Percentiles rank a stretch among this genome's conserved stretches.
Evolutionary conservation across 768 basidiomycete genomes (phyloP).

Genomic region (Lentinula guzmanii): DNA sequence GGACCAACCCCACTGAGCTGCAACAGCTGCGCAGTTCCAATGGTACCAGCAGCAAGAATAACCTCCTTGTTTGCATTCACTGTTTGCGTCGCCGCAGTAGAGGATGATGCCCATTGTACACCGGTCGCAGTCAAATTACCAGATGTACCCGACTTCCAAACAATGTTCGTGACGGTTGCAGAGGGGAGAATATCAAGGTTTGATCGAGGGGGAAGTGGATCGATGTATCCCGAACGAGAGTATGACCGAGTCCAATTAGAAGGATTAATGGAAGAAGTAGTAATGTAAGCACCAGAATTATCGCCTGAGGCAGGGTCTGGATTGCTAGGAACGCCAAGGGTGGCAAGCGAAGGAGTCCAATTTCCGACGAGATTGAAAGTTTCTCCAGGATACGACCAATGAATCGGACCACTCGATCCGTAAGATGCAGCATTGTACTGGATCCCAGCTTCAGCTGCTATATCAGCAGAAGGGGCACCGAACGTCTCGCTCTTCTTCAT

Average conservation of each 20-base stretch:
- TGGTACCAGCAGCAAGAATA: constrained; percentile 35
- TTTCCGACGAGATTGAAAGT: constrained; percentile 29
- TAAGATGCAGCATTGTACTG: constrained; percentile 33
- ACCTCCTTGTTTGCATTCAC: constrained; percentile 51
- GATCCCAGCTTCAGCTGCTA: constrained; percentile 33
- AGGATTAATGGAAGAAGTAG: constrained; percentile 4
- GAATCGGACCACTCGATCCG: constrained; percentile 40
- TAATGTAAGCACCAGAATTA: constrained; percentile 22
- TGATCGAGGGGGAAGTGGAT: constrained; percentile 51
- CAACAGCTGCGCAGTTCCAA: constrained; percentile 36
- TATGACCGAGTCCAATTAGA: constrained; percentile 56
- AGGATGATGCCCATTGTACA: constrained; percentile 38
- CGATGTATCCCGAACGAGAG: constrained; percentile 51
- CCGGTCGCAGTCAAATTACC: constrained; percentile 40
- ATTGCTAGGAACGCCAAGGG: constrained; percentile 26
- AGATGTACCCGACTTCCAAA: constrained; percentile 28
- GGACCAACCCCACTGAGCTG: constrained; percentile 41
- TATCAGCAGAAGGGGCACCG: constrained; percentile 33
- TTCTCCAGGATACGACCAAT: constrained; percentile 19
- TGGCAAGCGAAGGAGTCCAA: constrained; percentile 35
- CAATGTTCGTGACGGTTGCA: constrained; percentile 50
- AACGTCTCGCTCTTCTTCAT: constrained; percentile 49
- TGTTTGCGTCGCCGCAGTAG: constrained; percentile 22
- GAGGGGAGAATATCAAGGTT: constrained; percentile 62
- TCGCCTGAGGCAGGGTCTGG: constrained; percentile 32